Percentiles rank a stretch among this genome's conserved stretches.
Conservation (phyloP, 1,139 yeast genomes). For the Groenewaldozyma auringiensis region DNA sequence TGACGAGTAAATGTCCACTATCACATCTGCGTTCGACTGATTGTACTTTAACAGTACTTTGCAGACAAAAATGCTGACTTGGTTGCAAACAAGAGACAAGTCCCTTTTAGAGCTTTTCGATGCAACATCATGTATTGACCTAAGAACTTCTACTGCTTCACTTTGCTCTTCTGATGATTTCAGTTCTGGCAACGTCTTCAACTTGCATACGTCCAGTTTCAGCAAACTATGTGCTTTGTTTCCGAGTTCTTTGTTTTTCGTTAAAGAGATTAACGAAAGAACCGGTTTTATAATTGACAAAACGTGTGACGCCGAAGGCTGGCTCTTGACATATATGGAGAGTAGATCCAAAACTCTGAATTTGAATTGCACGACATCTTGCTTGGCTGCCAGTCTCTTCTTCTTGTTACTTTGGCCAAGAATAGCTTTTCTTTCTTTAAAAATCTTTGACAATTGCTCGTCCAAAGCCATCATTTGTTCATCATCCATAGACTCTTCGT, state of each 20-base stretch:
- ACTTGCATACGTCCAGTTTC: constrained; percentile 55
- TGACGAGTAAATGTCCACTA: constrained; percentile 50
- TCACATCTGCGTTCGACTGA: constrained; percentile 18
- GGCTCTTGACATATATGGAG: constrained; percentile 48
- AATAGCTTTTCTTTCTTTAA: constrained; percentile 48
- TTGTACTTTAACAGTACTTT: constrained; percentile 41
- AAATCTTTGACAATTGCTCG: constrained; percentile 72
- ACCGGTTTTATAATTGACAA: constrained; percentile 51
- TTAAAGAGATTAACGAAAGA: constrained; percentile 51
- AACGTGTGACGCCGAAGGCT: constrained; percentile 38
- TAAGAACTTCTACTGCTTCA: constrained; percentile 16
- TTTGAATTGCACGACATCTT: constrained; percentile 72
- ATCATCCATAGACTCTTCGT: constrained; percentile 86
- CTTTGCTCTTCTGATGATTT: constrained; percentile 13
- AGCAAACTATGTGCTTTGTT: constrained; percentile 68
- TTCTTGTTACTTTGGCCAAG: constrained; percentile 21
- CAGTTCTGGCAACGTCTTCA: constrained; percentile 28
- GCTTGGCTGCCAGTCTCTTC: constrained; percentile 64
- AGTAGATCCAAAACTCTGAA: constrained; percentile 69
- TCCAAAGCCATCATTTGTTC: constrained; percentile 97
- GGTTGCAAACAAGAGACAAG: constrained; percentile 50
- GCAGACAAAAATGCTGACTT: constrained; percentile 53
- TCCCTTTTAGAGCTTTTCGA: constrained; percentile 42
- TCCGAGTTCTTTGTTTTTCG: constrained; percentile 63
- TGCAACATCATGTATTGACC: constrained; percentile 36